These are phyloP conservation scores for Verticillium isaacii DNA, from an alignment of 2,329 filamentous ascomycete species.

Conservation along the genomic window DNA sequence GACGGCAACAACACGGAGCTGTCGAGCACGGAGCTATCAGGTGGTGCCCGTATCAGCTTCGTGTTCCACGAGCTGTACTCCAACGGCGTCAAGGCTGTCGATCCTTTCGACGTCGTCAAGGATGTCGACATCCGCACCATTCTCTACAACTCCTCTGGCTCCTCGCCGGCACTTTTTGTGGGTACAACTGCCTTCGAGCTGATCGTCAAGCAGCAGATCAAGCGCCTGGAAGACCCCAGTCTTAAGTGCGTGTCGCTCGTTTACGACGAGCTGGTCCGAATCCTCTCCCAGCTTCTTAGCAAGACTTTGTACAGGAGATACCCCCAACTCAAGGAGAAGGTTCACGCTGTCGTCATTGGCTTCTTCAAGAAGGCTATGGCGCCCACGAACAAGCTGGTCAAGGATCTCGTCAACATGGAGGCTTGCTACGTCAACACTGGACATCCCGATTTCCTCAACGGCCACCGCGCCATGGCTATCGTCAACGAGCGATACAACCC, in stretches of 20 bases:
- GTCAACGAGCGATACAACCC: slow-evolving; percentile 88
- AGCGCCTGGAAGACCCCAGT: slow-evolving; percentile 90
- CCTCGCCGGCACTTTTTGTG: slow-evolving; percentile 92
- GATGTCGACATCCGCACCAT: slow-evolving; percentile 96
- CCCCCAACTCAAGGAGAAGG: slow-evolving; percentile 92
- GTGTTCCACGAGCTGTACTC: slow-evolving; percentile 98
- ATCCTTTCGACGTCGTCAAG: slow-evolving; percentile 96
- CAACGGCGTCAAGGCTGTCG: slow-evolving; percentile 95
- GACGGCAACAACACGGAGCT: slow-evolving; percentile 97
- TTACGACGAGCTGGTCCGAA: slow-evolving; percentile 95
- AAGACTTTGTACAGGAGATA: slow-evolving; percentile 92
- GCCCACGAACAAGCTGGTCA: slow-evolving; percentile 94
- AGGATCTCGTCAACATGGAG: slow-evolving; percentile 91
- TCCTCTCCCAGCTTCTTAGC: slow-evolving; percentile 80
- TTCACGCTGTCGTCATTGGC: slow-evolving; percentile 82
- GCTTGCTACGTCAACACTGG: slow-evolving; percentile 97
- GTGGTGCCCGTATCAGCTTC: slow-evolving; percentile 96
- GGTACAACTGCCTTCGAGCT: slow-evolving; percentile 97
- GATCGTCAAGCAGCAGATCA: slow-evolving; percentile 98
- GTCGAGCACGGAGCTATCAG: slow-evolving; percentile 89
- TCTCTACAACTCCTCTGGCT: slow-evolving; percentile 98
- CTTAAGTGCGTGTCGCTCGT: slow-evolving; percentile 96
- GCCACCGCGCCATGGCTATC: slow-evolving; percentile 95
- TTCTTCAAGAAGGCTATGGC: slow-evolving; percentile 99
- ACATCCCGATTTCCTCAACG: slow-evolving; percentile 95